These are phyloP conservation scores for Fusarium sp. DNA, from an alignment of 2,329 filamentous ascomycete species.

Conservation along the genomic window DNA sequence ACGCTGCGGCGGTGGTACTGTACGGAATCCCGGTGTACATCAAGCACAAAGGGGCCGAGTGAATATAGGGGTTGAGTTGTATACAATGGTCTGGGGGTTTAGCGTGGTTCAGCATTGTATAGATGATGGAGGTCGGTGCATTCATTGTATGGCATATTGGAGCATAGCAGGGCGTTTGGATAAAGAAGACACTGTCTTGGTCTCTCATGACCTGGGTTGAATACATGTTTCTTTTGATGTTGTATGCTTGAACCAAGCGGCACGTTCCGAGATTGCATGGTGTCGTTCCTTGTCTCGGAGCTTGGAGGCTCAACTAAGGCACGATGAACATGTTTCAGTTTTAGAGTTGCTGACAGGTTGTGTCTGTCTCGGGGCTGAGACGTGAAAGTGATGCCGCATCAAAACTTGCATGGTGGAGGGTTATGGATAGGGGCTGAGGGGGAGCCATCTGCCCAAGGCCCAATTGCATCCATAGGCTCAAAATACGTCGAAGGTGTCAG, in stretches of 20 bases:
- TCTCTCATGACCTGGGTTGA: conserved; percentile 21
- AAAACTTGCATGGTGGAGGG: background rate
- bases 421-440: background rate
- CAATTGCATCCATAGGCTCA: background rate
- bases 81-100: conserved; percentile 5
- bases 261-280: conserved; percentile 14
- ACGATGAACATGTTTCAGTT: background rate
- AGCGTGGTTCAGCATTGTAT: conserved; percentile 12
- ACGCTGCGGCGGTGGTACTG: conserved; percentile 91
- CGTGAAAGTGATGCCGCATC: background rate
- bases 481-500: background rate
- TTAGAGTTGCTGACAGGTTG: background rate
- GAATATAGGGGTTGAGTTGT: conserved; percentile 22
- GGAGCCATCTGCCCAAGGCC: background rate
- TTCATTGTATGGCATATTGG: conserved; percentile 17
- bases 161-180: conserved; percentile 35
- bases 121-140: conserved; percentile 14
- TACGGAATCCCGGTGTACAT: conserved; percentile 96
- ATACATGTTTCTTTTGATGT: background rate
- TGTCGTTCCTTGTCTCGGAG: conserved; percentile 14
- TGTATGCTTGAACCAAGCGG: background rate
- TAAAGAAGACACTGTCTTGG: conserved; percentile 10
- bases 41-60: conserved; percentile 45
- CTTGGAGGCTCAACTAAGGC: conserved; percentile 13
- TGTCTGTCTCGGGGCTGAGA: background rate